Conservation (phyloP, 176 grass and related monocot species). For the Thinopyrum elongatum region DNA sequence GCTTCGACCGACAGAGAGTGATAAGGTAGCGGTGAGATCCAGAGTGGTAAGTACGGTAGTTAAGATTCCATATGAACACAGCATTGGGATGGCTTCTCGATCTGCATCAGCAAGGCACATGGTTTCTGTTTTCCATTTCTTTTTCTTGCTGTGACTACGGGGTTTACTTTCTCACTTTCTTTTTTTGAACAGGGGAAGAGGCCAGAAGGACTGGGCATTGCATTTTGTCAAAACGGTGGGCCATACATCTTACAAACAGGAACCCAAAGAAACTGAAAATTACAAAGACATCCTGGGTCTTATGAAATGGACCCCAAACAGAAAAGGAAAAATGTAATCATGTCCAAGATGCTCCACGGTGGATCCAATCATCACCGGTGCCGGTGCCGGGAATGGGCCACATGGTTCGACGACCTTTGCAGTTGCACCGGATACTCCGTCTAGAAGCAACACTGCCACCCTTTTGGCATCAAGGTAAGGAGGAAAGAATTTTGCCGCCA, state of each 20-base stretch:
- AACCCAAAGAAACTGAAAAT: too few relatives aligned
- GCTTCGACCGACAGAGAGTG: not conserved
- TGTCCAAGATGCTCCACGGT: not conserved
- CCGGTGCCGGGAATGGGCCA: not conserved
- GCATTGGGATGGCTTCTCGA: not conserved
- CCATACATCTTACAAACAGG: too few relatives aligned
- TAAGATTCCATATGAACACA: slow-evolving; percentile 31
- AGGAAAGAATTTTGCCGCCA: too few relatives aligned
- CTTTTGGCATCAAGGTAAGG: not conserved
- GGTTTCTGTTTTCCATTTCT: not conserved
- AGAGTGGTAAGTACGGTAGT: slow-evolving; percentile 24
- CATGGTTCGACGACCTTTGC: not conserved
- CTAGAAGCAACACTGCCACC: not conserved
- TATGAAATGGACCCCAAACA: not conserved
- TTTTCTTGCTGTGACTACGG: not conserved
- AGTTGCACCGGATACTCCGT: not conserved
- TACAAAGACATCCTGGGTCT: not conserved
- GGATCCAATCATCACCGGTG: too few relatives aligned
- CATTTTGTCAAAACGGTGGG: too few relatives aligned
- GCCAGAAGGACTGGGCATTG: too few relatives aligned
- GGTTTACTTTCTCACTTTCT: not conserved
- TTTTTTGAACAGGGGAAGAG: too few relatives aligned
- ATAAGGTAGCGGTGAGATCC: slow-evolving; percentile 8
- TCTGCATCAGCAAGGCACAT: slow-evolving; percentile 16
- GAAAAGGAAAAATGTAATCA: not conserved